Percentiles rank a stretch among this genome's conserved stretches.
phyloP scores from a whole-genome alignment of 805 yeast genomes.

The Wickerhamomyces chambardii region DNA sequence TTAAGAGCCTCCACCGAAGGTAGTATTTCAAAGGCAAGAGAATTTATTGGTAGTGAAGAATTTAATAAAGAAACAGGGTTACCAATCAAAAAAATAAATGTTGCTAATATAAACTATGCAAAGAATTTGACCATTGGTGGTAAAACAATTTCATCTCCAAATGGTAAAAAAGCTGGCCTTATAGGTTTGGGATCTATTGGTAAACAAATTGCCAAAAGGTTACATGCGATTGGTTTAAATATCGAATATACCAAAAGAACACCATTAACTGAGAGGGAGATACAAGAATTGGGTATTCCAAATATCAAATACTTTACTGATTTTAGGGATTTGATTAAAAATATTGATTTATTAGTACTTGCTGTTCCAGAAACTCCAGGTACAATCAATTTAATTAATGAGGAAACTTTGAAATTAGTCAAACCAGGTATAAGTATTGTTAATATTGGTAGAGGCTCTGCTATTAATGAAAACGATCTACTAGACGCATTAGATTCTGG shows the following conservation, averaged over 20 bases:
- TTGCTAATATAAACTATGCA: constrained; percentile 25
- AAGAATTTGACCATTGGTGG: constrained; percentile 37
- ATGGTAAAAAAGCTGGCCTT: constrained; percentile 48
- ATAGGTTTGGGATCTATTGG: constrained; percentile 79
- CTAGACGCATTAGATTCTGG: constrained; percentile 52
- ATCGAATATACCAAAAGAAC: constrained; percentile 54
- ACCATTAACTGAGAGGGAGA: constrained; percentile 23
- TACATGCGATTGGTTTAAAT: constrained; percentile 53
- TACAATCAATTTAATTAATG: constrained; percentile 47
- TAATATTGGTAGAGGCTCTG: constrained; percentile 69
- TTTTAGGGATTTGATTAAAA: constrained; percentile 32
- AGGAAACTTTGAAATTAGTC: constrained; percentile 33
- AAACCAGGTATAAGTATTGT: constrained; percentile 51
- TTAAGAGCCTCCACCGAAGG: constrained; percentile 28
- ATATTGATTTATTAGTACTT: constrained; percentile 49
- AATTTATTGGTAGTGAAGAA: constrained; percentile 21
- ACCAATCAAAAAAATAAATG: constrained; percentile 12
- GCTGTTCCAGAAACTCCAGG: constrained; percentile 59
- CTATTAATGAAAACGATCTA: constrained; percentile 60
- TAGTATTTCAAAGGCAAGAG: constrained; percentile 38
- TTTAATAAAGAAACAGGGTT: constrained; percentile 24
- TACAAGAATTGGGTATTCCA: constrained; percentile 32
- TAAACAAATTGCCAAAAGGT: constrained; percentile 46
- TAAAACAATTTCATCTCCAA: constrained; percentile 39
- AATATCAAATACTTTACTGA: constrained; percentile 31